Conservation (phyloP, 192 early-diverging fungal genomes). For the Coemansia sp. region DNA sequence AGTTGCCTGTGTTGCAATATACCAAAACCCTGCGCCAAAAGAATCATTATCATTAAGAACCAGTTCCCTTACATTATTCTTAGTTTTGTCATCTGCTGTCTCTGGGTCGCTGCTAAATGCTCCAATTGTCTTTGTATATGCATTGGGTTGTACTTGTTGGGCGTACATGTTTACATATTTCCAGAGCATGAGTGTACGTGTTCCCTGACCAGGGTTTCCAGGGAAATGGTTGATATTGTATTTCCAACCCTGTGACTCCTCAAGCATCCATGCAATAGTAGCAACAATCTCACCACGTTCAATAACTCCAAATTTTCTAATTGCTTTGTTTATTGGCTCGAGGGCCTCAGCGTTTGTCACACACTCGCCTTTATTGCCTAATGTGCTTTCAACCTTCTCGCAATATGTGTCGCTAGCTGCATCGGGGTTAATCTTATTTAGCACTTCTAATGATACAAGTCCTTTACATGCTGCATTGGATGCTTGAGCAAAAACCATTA, state of each 20-base stretch:
- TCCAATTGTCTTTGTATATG: conserved; percentile 3
- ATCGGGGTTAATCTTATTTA: conserved; percentile 6
- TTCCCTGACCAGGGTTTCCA: conserved; percentile 24
- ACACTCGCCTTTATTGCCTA: conserved; percentile 17
- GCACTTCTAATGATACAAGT: background rate
- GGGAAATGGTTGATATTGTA: conserved; percentile 38
- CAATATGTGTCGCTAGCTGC: conserved; percentile 4
- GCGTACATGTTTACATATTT: conserved; percentile 27
- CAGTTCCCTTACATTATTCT: conserved; percentile 15
- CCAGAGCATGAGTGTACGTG: conserved; percentile 32
- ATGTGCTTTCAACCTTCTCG: background rate
- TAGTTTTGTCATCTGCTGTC: conserved; percentile 5
- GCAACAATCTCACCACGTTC: conserved; percentile 37
- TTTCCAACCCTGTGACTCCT: conserved; percentile 29
- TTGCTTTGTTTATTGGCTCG: conserved; percentile 23
- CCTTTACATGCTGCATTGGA: conserved; percentile 1
- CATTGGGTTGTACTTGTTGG: conserved; percentile 9
- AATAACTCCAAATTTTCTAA: conserved; percentile 20
- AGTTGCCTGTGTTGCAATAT: conserved; percentile 13
- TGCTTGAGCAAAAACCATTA: background rate
- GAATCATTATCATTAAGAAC: conserved; percentile 26
- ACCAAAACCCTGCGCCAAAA: conserved; percentile 47
- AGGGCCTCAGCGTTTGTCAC: conserved; percentile 21
- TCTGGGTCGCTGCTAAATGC: background rate
- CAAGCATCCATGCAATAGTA: conserved; percentile 25